Evolutionary conservation across 2,329 filamentous ascomycete genomes (phyloP).

Genomic region (Rhinocladiella similis): DNA sequence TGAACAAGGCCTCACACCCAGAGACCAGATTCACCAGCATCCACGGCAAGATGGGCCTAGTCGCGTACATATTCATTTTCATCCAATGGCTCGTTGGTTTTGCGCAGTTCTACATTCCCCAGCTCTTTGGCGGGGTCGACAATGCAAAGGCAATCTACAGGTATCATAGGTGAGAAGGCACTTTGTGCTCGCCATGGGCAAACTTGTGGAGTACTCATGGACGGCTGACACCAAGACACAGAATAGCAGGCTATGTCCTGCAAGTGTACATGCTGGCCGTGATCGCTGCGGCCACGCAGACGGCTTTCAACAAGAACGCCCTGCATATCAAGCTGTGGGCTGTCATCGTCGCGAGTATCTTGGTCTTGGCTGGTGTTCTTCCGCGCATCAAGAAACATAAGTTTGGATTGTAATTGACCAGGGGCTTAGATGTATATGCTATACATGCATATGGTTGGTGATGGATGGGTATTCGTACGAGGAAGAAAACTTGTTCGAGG

Average conservation of each 20-base stretch:
- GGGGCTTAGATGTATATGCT: no score
- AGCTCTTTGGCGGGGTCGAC: conserved; percentile 74
- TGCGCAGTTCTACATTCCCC: conserved; percentile 75
- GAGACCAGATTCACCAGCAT: conserved; percentile 71
- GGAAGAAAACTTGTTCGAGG: no score
- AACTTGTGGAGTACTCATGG: neutral
- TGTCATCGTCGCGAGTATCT: conserved; percentile 62
- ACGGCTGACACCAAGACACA: conserved; percentile 29
- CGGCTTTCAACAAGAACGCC: conserved; percentile 68
- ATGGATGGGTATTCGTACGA: no score
- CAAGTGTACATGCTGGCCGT: conserved; percentile 72
- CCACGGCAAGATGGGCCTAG: conserved; percentile 80
- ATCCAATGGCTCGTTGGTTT: conserved; percentile 78
- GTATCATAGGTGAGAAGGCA: conserved; percentile 60
- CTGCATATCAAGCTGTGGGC: conserved; percentile 76
- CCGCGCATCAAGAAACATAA: conserved; percentile 82
- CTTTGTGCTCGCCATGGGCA: neutral
- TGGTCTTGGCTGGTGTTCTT: conserved; percentile 71
- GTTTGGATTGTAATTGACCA: conserved; percentile 56
- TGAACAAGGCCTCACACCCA: conserved; percentile 76
- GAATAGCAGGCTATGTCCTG: conserved; percentile 72
- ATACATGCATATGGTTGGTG: no score
- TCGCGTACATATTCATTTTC: conserved; percentile 68
- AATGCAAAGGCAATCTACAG: conserved; percentile 85
- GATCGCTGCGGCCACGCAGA: conserved; percentile 72